phyloP scores from a whole-genome alignment of 1,139 yeast genomes.

The Magnusiomyces suaveolens region DNA sequence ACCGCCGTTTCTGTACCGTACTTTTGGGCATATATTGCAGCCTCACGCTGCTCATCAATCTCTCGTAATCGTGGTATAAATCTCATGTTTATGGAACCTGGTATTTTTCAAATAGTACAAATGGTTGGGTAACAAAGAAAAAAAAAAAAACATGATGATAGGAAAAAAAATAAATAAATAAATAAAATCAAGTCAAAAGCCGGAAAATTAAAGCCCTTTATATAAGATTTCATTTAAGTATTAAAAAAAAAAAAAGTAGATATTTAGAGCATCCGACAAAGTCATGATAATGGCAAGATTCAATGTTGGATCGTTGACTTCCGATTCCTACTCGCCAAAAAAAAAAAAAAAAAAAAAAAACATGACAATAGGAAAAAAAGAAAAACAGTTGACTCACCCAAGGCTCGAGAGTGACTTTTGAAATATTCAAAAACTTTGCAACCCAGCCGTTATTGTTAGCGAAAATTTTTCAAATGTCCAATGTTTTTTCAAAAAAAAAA shows the following conservation, averaged over 20 bases:
- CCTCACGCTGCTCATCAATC: conserved; percentile 9
- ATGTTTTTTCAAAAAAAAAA: background rate
- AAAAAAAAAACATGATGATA: background rate
- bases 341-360: no score
- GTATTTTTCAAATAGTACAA: background rate
- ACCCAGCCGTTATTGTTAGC: background rate
- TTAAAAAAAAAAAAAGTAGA: background rate
- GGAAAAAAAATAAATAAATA: background rate
- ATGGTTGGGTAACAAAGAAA: background rate
- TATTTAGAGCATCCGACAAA: no score
- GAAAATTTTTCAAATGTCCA: background rate
- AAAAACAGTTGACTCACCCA: background rate
- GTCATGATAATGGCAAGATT: no score
- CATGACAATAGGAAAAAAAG: background rate
- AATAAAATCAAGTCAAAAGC: background rate
- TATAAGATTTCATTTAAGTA: background rate
- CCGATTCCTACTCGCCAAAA: no score
- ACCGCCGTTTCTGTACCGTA: background rate
- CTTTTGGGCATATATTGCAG: background rate
- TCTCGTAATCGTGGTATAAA: conserved; percentile 9
- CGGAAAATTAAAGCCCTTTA: background rate
- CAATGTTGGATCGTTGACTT: no score
- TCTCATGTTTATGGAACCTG: background rate
- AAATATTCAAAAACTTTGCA: background rate
- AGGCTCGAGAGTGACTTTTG: background rate